These are phyloP conservation scores for Boletus chippewaensis DNA, from an alignment of 1,284 basidiomycete species.

Conservation along the genomic window DNA sequence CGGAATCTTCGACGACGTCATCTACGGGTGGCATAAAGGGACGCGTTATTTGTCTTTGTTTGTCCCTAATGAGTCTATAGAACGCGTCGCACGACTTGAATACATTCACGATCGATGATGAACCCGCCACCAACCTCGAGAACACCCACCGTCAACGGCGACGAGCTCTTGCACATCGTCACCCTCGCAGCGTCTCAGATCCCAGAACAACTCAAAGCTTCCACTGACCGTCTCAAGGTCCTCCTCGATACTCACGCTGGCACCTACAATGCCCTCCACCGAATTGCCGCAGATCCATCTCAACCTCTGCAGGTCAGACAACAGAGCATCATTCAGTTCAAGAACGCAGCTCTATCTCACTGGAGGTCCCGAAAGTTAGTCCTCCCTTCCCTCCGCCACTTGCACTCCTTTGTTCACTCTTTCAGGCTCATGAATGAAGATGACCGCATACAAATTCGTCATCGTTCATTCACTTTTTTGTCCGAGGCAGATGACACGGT, in stretches of 20 bases:
- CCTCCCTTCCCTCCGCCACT: slow-evolving; percentile 2
- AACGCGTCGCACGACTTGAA: neutral
- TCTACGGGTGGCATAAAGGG: slow-evolving; percentile 13
- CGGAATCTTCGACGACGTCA: neutral
- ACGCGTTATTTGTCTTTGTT: slow-evolving; percentile 33
- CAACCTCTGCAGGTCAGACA: slow-evolving; percentile 61
- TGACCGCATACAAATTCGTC: slow-evolving; percentile 52
- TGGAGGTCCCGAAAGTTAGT: slow-evolving; percentile 69
- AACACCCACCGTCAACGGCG: slow-evolving; percentile 38
- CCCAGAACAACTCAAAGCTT: slow-evolving; percentile 49
- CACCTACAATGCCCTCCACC: slow-evolving; percentile 61
- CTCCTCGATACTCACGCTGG: slow-evolving; percentile 57
- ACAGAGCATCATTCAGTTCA: slow-evolving; percentile 77
- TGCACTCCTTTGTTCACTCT: slow-evolving; percentile 10
- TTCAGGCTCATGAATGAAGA: slow-evolving; percentile 61
- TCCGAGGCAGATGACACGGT: slow-evolving; percentile 72
- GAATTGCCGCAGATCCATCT: slow-evolving; percentile 56
- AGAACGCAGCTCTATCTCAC: slow-evolving; percentile 59
- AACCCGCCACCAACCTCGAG: slow-evolving; percentile 21
- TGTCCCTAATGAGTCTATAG: slow-evolving; percentile 11
- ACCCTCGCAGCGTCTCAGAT: slow-evolving; percentile 66
- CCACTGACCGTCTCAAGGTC: slow-evolving; percentile 56
- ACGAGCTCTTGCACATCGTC: slow-evolving; percentile 61
- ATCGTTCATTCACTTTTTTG: slow-evolving; percentile 54
- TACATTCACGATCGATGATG: slow-evolving; percentile 18